These are phyloP conservation scores for Colletotrichum shisoi DNA, from an alignment of 2,329 filamentous ascomycete genomes.

Conservation along the genomic window DNA sequence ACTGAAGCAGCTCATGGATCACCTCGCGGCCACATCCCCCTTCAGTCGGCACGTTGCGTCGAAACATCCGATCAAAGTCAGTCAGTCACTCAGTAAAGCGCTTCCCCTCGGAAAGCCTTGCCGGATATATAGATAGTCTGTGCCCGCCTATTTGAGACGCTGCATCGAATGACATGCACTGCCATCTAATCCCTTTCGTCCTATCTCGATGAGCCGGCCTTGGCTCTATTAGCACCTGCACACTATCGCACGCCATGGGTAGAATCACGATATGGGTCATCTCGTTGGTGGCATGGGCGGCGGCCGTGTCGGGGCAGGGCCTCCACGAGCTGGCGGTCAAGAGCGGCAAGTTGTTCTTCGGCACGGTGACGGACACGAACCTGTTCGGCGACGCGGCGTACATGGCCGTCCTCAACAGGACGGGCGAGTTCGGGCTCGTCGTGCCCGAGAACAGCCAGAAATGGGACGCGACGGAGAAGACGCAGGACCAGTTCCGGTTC, in stretches of 20 bases:
- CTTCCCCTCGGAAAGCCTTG: neutral
- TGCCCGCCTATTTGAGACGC: constrained; percentile 6
- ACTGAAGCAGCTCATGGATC: constrained; percentile 9
- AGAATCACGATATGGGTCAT: neutral
- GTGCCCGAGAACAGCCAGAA: constrained; percentile 68
- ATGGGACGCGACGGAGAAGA: constrained; percentile 68
- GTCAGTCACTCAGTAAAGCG: neutral
- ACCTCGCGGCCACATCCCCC: neutral
- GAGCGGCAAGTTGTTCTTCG: constrained; percentile 66
- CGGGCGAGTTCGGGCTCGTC: constrained; percentile 66
- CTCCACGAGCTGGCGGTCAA: constrained; percentile 60
- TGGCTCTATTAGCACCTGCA: neutral
- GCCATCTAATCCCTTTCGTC: neutral
- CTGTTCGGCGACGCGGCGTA: constrained; percentile 61
- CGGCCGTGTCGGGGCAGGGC: constrained; percentile 43
- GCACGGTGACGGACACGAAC: constrained; percentile 65
- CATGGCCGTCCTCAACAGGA: constrained; percentile 60
- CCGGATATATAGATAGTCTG: constrained; percentile 6
- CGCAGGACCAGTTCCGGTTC: constrained; percentile 66
- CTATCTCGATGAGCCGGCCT: neutral
- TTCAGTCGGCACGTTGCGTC: neutral
- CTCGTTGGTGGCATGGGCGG: neutral
- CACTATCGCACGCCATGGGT: neutral
- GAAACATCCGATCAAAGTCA: constrained; percentile 5
- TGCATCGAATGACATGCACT: constrained; percentile 1